A percentile compares a stretch with the other conserved stretches of the same genome.
These are phyloP conservation scores for Botrytis elliptica DNA, from an alignment of 2,329 filamentous ascomycete genomes.

Conservation along the genomic window DNA sequence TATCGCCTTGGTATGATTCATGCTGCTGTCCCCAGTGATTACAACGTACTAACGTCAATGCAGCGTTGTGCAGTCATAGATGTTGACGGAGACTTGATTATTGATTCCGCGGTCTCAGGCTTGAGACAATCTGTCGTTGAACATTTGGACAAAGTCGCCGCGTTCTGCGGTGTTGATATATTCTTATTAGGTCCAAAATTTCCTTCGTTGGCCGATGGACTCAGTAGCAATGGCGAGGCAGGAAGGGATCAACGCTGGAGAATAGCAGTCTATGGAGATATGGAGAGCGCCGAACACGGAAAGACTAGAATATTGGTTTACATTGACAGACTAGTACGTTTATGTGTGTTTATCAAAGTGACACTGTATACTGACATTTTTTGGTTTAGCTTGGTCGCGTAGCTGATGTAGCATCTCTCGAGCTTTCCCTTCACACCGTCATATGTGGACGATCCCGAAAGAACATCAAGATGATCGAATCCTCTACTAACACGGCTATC, in stretches of 20 bases:
- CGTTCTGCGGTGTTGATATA: conserved; percentile 91
- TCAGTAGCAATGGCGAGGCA: conserved; percentile 73
- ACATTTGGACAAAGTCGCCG: conserved; percentile 82
- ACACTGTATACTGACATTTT: conserved; percentile 40
- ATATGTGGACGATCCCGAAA: conserved; percentile 92
- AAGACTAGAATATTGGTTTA: conserved; percentile 96
- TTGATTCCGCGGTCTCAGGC: conserved; percentile 65
- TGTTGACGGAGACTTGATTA: conserved; percentile 86
- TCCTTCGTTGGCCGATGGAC: conserved; percentile 66
- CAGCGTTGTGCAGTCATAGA: conserved; percentile 93
- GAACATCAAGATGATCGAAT: conserved; percentile 98
- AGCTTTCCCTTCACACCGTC: conserved; percentile 84
- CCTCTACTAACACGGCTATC: conserved; percentile 90
- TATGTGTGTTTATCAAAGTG: neutral
- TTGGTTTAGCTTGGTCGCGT: conserved; percentile 61
- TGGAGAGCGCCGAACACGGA: conserved; percentile 92
- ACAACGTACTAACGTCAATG: conserved; percentile 36
- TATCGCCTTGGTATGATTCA: conserved; percentile 75
- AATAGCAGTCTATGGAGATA: conserved; percentile 91
- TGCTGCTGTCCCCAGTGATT: neutral
- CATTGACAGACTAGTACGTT: conserved; percentile 61
- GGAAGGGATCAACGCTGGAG: conserved; percentile 85
- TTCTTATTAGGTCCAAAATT: conserved; percentile 92
- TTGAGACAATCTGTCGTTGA: conserved; percentile 75
- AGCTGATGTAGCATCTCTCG: conserved; percentile 78